A percentile compares a stretch with the other conserved stretches of the same genome.
phyloP scores from a whole-genome alignment of 768 basidiomycete genomes.

The Trametes punicea region DNA sequence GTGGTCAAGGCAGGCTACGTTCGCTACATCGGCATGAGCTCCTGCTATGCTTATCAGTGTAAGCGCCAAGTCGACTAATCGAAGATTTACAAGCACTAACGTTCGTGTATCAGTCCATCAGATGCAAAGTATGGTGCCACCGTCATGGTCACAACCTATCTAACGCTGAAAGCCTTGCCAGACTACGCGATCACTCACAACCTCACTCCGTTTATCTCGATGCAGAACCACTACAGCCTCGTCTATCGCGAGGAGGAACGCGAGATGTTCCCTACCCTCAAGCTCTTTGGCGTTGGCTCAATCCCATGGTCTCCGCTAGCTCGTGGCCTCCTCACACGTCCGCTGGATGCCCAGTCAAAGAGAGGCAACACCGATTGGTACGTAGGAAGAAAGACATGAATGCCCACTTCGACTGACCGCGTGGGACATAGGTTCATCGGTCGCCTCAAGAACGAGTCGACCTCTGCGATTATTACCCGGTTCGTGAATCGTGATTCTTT shows the following conservation, averaged over 20 bases:
- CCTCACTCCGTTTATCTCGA: conserved; percentile 54
- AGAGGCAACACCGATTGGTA: conserved; percentile 26
- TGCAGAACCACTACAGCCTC: conserved; percentile 59
- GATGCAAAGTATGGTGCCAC: conserved; percentile 33
- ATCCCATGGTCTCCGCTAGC: conserved; percentile 40
- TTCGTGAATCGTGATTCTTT: neutral
- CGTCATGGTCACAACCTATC: neutral
- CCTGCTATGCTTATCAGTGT: conserved; percentile 38
- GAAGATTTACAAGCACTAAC: neutral
- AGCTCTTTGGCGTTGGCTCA: conserved; percentile 31
- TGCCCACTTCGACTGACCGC: no score
- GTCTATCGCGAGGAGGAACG: conserved; percentile 61
- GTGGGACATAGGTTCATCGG: neutral
- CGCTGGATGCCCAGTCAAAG: conserved; percentile 22
- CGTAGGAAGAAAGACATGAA: no score
- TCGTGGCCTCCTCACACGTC: conserved; percentile 32
- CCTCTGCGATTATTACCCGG: conserved; percentile 36
- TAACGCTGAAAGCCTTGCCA: conserved; percentile 7
- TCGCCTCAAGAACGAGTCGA: conserved; percentile 6
- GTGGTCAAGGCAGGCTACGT: conserved; percentile 42
- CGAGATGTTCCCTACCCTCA: conserved; percentile 50
- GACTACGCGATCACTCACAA: conserved; percentile 40
- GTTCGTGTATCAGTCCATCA: conserved; percentile 27
- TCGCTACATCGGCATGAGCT: conserved; percentile 40
- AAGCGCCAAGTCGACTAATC: neutral